Evolutionary conservation across 2,329 filamentous ascomycete species (phyloP).

Genomic region (Xylariaceae sp.): DNA sequence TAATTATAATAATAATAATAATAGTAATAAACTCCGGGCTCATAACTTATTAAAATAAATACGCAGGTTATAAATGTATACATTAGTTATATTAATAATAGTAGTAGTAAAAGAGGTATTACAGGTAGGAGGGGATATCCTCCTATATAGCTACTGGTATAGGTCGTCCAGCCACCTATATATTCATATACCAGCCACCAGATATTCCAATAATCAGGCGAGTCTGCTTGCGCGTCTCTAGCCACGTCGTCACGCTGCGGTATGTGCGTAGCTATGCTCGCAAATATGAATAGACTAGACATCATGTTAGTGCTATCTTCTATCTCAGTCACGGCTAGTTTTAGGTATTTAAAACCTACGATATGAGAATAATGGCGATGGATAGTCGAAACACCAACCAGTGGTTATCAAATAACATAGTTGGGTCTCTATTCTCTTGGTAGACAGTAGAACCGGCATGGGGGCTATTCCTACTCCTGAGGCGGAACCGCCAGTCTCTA

Average conservation of each 20-base stretch:
- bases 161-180: too few species aligned
- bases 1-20: too few species aligned
- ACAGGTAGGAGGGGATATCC: too few species aligned
- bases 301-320: background rate
- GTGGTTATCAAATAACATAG: constrained; percentile 25
- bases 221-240: constrained; percentile 23
- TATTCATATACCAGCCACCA: too few species aligned
- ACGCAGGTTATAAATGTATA: too few species aligned
- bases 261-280: constrained; percentile 26
- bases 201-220: too few species aligned
- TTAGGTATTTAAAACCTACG: constrained; percentile 15
- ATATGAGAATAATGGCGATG: constrained; percentile 27
- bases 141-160: too few species aligned
- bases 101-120: too few species aligned
- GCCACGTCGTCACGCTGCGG: constrained; percentile 23
- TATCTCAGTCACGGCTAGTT: background rate
- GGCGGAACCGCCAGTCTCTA: constrained; percentile 14
- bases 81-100: too few species aligned
- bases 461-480: constrained; percentile 4
- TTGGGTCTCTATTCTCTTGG: constrained; percentile 6
- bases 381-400: constrained; percentile 28
- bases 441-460: constrained; percentile 5
- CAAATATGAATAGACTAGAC: constrained; percentile 26
- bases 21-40: too few species aligned
- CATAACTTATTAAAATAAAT: too few species aligned